These are phyloP conservation scores for Leptomonas pyrrhocoris DNA, from an alignment of 208 protist species.

Conservation along the genomic window DNA sequence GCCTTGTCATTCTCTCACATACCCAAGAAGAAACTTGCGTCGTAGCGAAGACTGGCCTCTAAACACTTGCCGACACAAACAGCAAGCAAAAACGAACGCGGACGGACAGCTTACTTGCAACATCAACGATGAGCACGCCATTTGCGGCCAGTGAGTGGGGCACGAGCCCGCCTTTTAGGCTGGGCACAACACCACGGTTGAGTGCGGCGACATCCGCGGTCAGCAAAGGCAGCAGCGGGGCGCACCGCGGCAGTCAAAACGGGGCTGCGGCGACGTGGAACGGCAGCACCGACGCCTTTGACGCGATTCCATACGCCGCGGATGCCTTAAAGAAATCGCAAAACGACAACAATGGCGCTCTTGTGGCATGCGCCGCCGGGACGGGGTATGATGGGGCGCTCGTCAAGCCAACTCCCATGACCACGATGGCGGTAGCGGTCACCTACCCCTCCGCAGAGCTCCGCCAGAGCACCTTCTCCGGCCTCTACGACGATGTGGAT, in stretches of 20 bases:
- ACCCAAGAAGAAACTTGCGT: too few species aligned
- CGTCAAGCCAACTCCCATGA: background rate
- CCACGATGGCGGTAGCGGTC: conserved; percentile 6
- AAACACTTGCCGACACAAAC: too few species aligned
- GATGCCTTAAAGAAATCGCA: background rate
- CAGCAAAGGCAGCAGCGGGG: conserved; percentile 20
- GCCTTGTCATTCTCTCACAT: too few species aligned
- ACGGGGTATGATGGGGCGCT: background rate
- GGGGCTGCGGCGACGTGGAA: conserved; percentile 3
- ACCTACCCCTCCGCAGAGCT: conserved; percentile 10
- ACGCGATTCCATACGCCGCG: background rate
- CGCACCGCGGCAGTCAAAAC: conserved; percentile 13
- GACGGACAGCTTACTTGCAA: too few species aligned
- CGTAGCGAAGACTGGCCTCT: too few species aligned
- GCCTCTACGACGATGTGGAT: conserved; percentile 65
- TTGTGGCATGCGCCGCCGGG: background rate
- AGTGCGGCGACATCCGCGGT: conserved; percentile 4
- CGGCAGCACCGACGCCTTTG: conserved; percentile 11
- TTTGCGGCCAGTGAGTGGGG: conserved; percentile 22
- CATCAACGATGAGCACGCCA: conserved; percentile 18
- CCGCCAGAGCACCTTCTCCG: conserved; percentile 32
- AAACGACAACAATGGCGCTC: background rate
- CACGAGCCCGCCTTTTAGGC: conserved; percentile 9
- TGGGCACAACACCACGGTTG: background rate
- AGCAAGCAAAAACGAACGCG: too few species aligned